A percentile compares a stretch with the other conserved stretches of the same genome.
Evolutionary conservation across 2,329 filamentous ascomycete genomes (phyloP).

Genomic region (Xylariales sp.): DNA sequence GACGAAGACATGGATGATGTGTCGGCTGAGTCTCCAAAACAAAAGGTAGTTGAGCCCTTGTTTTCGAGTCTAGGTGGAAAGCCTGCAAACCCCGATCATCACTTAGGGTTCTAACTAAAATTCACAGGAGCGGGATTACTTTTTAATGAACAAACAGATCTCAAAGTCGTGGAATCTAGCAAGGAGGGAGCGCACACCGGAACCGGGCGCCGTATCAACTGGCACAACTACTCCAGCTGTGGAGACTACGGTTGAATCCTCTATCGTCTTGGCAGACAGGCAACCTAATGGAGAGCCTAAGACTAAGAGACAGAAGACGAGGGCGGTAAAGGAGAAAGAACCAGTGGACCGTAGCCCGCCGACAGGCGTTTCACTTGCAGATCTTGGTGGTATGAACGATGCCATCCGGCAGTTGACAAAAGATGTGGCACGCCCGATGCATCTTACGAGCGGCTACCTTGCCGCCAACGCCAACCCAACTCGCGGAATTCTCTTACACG

Average conservation of each 20-base stretch:
- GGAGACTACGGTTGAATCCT: slow-evolving; percentile 20
- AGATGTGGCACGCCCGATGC: slow-evolving; percentile 51
- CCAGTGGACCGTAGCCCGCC: slow-evolving; percentile 55
- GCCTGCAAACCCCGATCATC: too few relatives aligned
- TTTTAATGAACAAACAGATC: slow-evolving; percentile 36
- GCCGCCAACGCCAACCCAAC: slow-evolving; percentile 64
- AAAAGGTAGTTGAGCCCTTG: slow-evolving; percentile 14
- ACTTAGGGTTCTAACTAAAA: neutral
- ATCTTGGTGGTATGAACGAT: slow-evolving; percentile 73
- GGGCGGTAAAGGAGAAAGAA: slow-evolving; percentile 36
- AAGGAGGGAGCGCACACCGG: slow-evolving; percentile 15
- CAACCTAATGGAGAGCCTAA: slow-evolving; percentile 62
- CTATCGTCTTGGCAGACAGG: slow-evolving; percentile 37
- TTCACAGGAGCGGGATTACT: slow-evolving; percentile 22
- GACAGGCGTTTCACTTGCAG: slow-evolving; percentile 61
- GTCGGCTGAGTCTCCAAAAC: slow-evolving; percentile 17
- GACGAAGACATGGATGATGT: slow-evolving; percentile 24
- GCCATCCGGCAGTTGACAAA: slow-evolving; percentile 46
- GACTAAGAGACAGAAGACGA: slow-evolving; percentile 59
- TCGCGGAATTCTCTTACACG: slow-evolving; percentile 73
- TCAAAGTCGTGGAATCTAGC: slow-evolving; percentile 33
- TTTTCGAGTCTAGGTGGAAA: neutral
- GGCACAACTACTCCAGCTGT: slow-evolving; percentile 15
- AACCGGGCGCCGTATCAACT: slow-evolving; percentile 11
- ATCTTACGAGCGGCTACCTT: slow-evolving; percentile 61